A percentile compares a stretch with the other conserved stretches of the same genome.
Evolutionary conservation across 345 rosid genomes (phyloP).

Genomic region (Acer campestre): DNA sequence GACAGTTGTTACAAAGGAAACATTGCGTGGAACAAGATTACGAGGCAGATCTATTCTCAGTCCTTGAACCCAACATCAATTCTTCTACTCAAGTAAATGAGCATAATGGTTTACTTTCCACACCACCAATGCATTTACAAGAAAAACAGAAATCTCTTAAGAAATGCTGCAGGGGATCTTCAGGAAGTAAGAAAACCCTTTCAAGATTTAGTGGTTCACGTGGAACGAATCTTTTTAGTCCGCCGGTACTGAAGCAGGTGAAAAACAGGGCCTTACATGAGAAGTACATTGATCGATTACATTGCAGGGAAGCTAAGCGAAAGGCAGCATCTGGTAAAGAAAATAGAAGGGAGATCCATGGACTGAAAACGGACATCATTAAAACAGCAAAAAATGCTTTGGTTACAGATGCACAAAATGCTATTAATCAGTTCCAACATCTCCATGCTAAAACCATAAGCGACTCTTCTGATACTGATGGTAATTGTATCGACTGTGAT

Average conservation of each 20-base stretch:
- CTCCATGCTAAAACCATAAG: constrained; percentile 30
- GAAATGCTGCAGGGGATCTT: constrained; percentile 38
- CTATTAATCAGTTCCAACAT: constrained; percentile 56
- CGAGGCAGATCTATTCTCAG: constrained; percentile 70
- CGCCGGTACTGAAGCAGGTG: constrained; percentile 65
- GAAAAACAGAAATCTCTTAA: constrained; percentile 46
- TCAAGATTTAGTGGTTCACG: constrained; percentile 42
- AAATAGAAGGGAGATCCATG: constrained; percentile 29
- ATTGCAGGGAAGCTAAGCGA: constrained; percentile 79
- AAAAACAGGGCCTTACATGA: constrained; percentile 77
- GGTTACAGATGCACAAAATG: constrained; percentile 58
- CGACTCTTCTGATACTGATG: constrained; percentile 42
- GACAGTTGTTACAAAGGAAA: constrained; percentile 67
- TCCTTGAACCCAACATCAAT: constrained; percentile 59
- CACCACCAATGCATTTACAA: constrained; percentile 51
- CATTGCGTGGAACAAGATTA: constrained; percentile 38
- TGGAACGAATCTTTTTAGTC: constrained; percentile 43
- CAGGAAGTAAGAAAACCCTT: constrained; percentile 36
- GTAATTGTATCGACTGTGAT: constrained; percentile 27
- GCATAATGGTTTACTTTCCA: constrained; percentile 36
- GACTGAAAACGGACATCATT: constrained; percentile 39
- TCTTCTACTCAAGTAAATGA: constrained; percentile 22
- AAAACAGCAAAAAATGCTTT: constrained; percentile 59
- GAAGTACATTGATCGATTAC: constrained; percentile 74
- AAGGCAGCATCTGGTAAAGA: constrained; percentile 55